Base-by-base conservation (phyloP, 2,329 filamentous ascomycete genomes). In the Apiospora arundinis region DNA sequence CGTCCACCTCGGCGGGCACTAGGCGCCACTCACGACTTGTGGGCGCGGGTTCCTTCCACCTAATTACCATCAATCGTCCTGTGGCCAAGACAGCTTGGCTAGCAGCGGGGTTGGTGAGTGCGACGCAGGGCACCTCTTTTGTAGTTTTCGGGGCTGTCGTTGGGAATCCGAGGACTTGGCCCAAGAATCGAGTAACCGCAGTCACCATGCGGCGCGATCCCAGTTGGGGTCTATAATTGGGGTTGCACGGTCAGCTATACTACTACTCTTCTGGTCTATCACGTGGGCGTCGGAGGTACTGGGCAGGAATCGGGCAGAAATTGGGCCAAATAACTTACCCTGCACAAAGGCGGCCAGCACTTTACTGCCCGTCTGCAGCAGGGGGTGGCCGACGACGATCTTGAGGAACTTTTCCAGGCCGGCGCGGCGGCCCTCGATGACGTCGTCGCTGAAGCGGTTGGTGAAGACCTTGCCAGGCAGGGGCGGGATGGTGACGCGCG, bases 381-480 rank as follows among this genome's bases (percentile, higher is more conserved):
- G 86, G 77, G 96, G 96, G 82, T 99, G 96, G 0, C 96, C 95
- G 0, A 97, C 96, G 14, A 99, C 96, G 80, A 98, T 98, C 89
- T 96, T 95, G 80, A 99, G 84, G 81, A 99, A 99, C 81, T 97
- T 91, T 85, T 99, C 95, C 75, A 99, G 85, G 0, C 96, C 96
- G 77, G 95, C 93, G 74, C 95, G 88, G 70, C 96, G 88, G 79
- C 97, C 69, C 86, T 98, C 96, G 81, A 99, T 99, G 78, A 99
- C 95, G 81, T 97, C 95, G 84, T 99, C 96, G 78, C 93, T 97
- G 86, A 99, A 99, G 66, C 96, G 91, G 83, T 98, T 98, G 69
- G 95, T 97, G 78, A 98, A 98, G 70, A 99, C 96, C 84, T 98
- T 99, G 69, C 96, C 96, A 0, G 96, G 96, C 74, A 99, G 85